Percentiles rank a stretch among this genome's conserved stretches.
Conservation (phyloP, 2,329 filamentous ascomycete species). For the Colletotrichum lindemuthianum region DNA sequence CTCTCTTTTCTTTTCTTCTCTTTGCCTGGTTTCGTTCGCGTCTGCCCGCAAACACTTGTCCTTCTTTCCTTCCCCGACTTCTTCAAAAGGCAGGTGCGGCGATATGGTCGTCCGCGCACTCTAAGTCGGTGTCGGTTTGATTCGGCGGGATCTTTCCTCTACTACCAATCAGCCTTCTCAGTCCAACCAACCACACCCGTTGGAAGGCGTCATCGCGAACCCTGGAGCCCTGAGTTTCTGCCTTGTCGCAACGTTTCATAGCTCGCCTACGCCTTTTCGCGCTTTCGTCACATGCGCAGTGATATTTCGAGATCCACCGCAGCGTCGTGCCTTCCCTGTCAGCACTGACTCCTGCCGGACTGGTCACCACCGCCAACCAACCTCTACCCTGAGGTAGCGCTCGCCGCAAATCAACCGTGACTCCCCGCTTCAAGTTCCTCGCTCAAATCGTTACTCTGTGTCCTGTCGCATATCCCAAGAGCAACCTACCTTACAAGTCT, state of each 20-base stretch:
- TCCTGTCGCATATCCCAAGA: too few relatives aligned
- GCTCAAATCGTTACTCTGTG: too few relatives aligned
- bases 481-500: too few relatives aligned
- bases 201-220: background rate
- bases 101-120: slow-evolving; percentile 15
- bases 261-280: background rate
- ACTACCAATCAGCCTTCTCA: background rate
- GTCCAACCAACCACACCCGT: background rate
- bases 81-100: slow-evolving; percentile 15
- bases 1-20: background rate
- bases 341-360: background rate
- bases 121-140: slow-evolving; percentile 28
- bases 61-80: background rate
- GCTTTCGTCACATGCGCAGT: background rate
- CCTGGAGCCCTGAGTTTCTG: background rate
- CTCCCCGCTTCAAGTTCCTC: background rate
- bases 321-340: slow-evolving; percentile 20
- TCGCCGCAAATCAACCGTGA: slow-evolving; percentile 5
- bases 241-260: slow-evolving; percentile 1
- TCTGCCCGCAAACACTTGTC: background rate
- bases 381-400: background rate
- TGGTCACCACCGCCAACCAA: too few relatives aligned
- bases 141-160: slow-evolving; percentile 17
- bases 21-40: slow-evolving; percentile 4
- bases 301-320: background rate